Evolutionary conservation across 345 rosid genomes (phyloP), one percentile per base, ranked within the genome.

Genomic region (Toxicodendron radicans): DNA sequence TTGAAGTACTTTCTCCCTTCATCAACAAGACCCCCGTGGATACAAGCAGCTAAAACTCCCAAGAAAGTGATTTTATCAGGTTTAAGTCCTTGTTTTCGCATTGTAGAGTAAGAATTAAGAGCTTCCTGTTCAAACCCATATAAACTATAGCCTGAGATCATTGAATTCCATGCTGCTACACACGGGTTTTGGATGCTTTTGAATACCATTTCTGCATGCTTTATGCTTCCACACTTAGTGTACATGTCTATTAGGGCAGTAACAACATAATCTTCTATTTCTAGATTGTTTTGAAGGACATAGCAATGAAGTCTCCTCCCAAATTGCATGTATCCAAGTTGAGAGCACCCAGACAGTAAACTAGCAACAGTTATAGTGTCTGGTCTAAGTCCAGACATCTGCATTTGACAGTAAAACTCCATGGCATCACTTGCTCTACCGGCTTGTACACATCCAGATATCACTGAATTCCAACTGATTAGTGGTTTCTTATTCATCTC

Each of bases 201-300:
- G 82, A 91, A 94, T 49, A 94, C 83, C 66, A 77, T 86, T 75
- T 88, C 94, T 10, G 92, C 91, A 2, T 71, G 76, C 53, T 65
- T 81, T 59, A 81, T 78, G 76, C 81, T 84, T 46, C 98, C 97
- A 78, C 94, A 91, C 76, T 91, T 93, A 12, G 85, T 78, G 83
- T 93, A 91, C 94, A 93, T 90, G 68, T 90, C 94, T 75, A 90
- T 73, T 61, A 93, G 90, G 69, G 98, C 89, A 77, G 97, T 91
- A 64, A 83, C 84, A 10, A 93, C 89, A 85, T 89, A 91, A 18
- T 86, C 87, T 83, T 90, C 94, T 35, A 53, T 59, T 77, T 81
- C 85, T 21, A 85, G 72, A 49, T 76, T 79, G 76, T 86, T 90
- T 76, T 91, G 81, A 48, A 89, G 88, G 70, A 83, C 58, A 74